A percentile compares a stretch with the other conserved stretches of the same genome.
Conservation (phyloP, 208 protist species). For the Strigomonas galati region DNA sequence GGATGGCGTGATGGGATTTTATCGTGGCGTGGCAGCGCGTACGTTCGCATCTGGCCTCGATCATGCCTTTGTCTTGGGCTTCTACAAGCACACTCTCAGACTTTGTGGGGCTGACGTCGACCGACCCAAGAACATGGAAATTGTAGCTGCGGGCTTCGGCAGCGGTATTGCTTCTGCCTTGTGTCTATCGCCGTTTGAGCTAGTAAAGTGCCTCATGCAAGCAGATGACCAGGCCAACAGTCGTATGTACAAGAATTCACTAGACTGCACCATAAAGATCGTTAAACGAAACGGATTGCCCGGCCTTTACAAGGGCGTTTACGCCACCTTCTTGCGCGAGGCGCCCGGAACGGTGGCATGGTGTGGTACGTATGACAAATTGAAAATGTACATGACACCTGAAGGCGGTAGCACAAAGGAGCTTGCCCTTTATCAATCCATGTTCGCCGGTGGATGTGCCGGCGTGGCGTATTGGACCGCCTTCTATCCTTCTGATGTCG, state of each 20-base stretch:
- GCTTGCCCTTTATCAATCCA: conserved; percentile 45
- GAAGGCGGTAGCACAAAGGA: conserved; percentile 24
- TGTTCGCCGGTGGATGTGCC: conserved; percentile 71
- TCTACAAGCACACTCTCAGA: conserved; percentile 70
- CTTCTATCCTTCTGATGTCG: conserved; percentile 84
- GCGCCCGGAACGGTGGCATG: conserved; percentile 79
- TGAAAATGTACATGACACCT: conserved; percentile 55
- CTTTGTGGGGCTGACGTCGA: conserved; percentile 42
- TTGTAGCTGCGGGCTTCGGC: conserved; percentile 53
- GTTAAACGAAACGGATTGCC: conserved; percentile 30
- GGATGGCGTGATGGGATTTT: conserved; percentile 75
- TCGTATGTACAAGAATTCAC: conserved; percentile 36
- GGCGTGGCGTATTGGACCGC: conserved; percentile 82
- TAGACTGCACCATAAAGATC: conserved; percentile 52
- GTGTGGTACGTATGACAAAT: conserved; percentile 79
- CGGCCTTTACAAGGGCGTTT: conserved; percentile 65
- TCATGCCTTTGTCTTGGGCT: conserved; percentile 75
- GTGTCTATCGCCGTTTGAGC: conserved; percentile 78
- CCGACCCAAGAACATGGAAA: conserved; percentile 29
- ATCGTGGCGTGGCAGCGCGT: conserved; percentile 65
- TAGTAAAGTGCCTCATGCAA: conserved; percentile 87
- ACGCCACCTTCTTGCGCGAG: conserved; percentile 72
- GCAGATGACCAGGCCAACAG: conserved; percentile 36
- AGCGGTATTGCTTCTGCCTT: conserved; percentile 60
- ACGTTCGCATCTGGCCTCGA: conserved; percentile 65